Base-by-base conservation (phyloP, 2,329 filamentous ascomycete species). In the Alternaria triticimaculans region DNA sequence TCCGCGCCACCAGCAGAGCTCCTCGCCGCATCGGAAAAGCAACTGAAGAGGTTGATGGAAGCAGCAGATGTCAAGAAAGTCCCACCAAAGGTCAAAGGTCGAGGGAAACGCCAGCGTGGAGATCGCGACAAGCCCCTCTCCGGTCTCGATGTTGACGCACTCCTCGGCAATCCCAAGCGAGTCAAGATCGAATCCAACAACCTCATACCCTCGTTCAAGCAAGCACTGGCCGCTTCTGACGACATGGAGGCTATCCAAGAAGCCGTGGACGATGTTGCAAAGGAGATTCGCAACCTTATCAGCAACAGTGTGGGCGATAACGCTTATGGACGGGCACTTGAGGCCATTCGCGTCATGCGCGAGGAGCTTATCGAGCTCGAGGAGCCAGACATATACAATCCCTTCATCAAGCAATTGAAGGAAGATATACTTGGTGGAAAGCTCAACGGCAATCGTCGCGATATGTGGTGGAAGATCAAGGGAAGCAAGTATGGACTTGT, bases 191-290 rank as follows among this genome's bases (percentile, higher is more conserved):
- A 88, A 9, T 78, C 87, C 0, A 86, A 90, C 10, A 98, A 98
- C 67, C 89, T 94, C 1, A 89, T 98, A 6, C 94, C 96, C 0
- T 92, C 95, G 63, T 97, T 97, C 87, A 96, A 94, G 76, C 93
- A 93, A 77, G 86, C 90, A 4, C 84, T 98, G 15, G 84, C 84
- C 2, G 81, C 82, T 2, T 85, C 90, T 0, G 85, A 88, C 7
- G 86, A 89, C 26, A 82, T 90, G 1, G 82, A 86, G 2, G 84
- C 87, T 4, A 87, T 96, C 57, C 84, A 88, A 63, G 87, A 90
- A 18, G 91, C 91, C 1, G 86, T 89, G 6, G 88, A 89, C 67
- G 92, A 96, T 74, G 92, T 98, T 87, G 88, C 86, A 12, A 77
- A 77, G 5, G 90, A 97, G 59, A 87, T 97, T 48, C 85, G 89